Base-by-base conservation (phyloP, 2,329 filamentous ascomycete species). In the Beauveria brongniartii region DNA sequence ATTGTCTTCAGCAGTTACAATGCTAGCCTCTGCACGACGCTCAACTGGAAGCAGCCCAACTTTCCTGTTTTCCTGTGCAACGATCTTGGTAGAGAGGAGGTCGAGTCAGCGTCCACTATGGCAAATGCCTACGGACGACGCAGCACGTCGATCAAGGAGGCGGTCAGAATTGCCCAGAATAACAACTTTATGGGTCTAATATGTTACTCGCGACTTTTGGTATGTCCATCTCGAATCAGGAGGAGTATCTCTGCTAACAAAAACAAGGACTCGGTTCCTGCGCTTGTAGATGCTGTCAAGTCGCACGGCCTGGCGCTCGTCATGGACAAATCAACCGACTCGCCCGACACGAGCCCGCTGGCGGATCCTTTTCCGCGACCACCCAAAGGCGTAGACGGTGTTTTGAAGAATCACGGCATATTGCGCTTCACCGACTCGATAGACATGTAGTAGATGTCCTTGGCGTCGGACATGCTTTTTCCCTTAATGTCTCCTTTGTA, bases 31-130 rank as follows among this genome's bases (percentile, higher is more conserved):
- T 99, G 94, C 75, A 95, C 91, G 18, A 92, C 93, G 5, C 77
- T 99, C 68, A 99, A 99, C 75, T 99, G 94, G 94, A 99, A 99
- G 74, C 94, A 99, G 73, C 94, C 94, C 2, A 99, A 97, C 71
- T 99, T 96, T 72, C 94, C 94, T 0, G 91, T 97, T 0, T 90
- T 99, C 67, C 81, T 97, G 52, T 97, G 92, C 77, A 97, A 97
- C 72, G 92, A 97, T 63, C 83, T 97, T 28, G 91, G 91, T 24
- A 80, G 82, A 8, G 83, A 86, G 63, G 51, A 51, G 30, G 51
- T 50, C 4, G 81, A 80, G 62, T 67, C 69, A 7, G 70, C 72
- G 16, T 72, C 73, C 1, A 72, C 72, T 46, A 68, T 73, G 14
- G 68, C 77, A 16, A 70, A 75, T 62, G 77, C 81, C 66, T 90